These are phyloP conservation scores for Lunasporangiospora selenospora DNA, from an alignment of 192 early-diverging fungal genomes.

Conservation along the genomic window DNA sequence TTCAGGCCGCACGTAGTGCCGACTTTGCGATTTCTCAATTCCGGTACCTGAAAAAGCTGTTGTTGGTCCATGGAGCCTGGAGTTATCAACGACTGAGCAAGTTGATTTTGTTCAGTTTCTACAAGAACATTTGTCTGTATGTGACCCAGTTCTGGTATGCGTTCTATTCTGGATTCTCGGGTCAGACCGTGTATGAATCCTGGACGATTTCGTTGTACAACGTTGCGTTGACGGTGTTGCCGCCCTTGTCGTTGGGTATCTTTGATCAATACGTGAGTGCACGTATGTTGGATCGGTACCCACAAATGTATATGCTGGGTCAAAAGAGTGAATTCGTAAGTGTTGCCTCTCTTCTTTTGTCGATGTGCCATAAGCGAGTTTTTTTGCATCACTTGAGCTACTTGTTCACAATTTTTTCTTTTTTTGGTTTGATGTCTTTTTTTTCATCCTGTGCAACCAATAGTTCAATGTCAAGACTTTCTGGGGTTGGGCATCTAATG, in stretches of 20 bases:
- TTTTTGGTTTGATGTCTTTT: too few species aligned
- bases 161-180: constrained; percentile 95
- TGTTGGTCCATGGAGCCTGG: constrained; percentile 98
- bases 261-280: constrained; percentile 97
- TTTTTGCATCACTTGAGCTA: too few species aligned
- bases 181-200: constrained; percentile 97
- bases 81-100: constrained; percentile 95
- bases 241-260: constrained; percentile 95
- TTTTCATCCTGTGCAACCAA: not conserved
- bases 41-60: constrained; percentile 90
- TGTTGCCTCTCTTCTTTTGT: too few species aligned
- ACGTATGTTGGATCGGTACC: constrained; percentile 94
- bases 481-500: constrained; percentile 93
- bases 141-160: constrained; percentile 98
- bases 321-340: constrained; percentile 69
- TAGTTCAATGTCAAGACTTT: constrained; percentile 87
- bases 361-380: too few species aligned
- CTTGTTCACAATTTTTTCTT: too few species aligned
- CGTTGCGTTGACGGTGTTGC: constrained; percentile 93
- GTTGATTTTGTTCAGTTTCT: constrained; percentile 97
- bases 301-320: constrained; percentile 94
- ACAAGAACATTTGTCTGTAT: constrained; percentile 99
- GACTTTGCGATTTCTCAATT: constrained; percentile 99
- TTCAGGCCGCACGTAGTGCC: constrained; percentile 95
- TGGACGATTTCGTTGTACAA: constrained; percentile 98